phyloP scores from a whole-genome alignment of 371 early-diverging fungal genomes.

The Chytridiales sp. region DNA sequence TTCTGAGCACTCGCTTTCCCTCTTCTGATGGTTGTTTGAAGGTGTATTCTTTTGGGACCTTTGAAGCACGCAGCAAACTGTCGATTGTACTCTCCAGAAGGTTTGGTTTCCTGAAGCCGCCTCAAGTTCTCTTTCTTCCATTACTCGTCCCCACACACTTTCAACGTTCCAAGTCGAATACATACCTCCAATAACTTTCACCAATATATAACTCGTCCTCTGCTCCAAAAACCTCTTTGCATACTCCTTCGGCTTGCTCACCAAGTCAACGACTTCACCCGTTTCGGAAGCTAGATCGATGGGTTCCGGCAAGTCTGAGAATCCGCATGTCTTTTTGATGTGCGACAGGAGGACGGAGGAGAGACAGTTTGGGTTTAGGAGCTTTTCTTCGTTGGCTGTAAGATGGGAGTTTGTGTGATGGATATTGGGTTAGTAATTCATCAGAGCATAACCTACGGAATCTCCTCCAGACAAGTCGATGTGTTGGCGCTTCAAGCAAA shows the following conservation, averaged over 20 bases:
- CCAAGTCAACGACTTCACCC: conserved; percentile 54
- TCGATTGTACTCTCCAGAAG: too few species aligned
- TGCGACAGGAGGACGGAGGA: conserved; percentile 46
- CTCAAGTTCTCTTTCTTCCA: too few species aligned
- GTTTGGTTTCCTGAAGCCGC: too few species aligned
- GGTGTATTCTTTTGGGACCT: too few species aligned
- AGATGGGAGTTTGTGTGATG: not conserved
- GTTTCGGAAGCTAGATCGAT: conserved; percentile 52
- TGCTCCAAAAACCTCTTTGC: conserved; percentile 45
- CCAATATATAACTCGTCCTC: conserved; percentile 44
- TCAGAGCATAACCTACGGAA: too few species aligned
- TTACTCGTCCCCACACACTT: too few species aligned
- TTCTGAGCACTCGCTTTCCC: too few species aligned
- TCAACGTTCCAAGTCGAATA: too few species aligned
- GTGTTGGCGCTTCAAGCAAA: not conserved
- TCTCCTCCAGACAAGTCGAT: too few species aligned
- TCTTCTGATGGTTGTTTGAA: too few species aligned
- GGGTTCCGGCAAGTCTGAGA: conserved; percentile 36
- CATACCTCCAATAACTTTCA: conserved; percentile 47
- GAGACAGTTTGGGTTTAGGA: conserved; percentile 51
- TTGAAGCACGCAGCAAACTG: too few species aligned
- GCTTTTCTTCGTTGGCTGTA: conserved; percentile 48
- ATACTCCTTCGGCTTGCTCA: conserved; percentile 45
- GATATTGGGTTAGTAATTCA: not conserved
- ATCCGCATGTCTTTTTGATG: conserved; percentile 38